Evolutionary conservation across 345 rosid genomes (phyloP).

Genomic region (Syzygium grande): DNA sequence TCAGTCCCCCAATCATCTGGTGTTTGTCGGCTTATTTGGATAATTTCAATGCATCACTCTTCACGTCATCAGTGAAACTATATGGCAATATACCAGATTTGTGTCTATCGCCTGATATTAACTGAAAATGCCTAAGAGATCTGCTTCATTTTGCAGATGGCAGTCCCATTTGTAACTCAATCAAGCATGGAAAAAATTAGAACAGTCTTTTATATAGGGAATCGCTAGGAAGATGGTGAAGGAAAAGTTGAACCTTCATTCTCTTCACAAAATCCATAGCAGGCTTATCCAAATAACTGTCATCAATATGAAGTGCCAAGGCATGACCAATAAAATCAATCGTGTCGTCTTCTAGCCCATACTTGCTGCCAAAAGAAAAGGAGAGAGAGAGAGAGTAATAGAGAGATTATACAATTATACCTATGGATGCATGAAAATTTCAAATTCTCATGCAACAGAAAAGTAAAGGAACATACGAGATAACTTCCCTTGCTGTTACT

Average conservation of each 20-base stretch:
- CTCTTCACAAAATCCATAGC: slow-evolving; percentile 75
- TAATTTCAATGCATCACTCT: not conserved
- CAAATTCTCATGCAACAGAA: not conserved
- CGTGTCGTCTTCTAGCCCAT: slow-evolving; percentile 88
- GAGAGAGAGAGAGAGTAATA: not conserved
- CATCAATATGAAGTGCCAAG: slow-evolving; percentile 71
- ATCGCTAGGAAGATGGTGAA: not conserved
- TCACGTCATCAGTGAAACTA: not conserved
- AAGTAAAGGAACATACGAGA: slow-evolving; percentile 38
- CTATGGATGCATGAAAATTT: not conserved
- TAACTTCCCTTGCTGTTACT: slow-evolving; percentile 77
- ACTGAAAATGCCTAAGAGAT: not conserved
- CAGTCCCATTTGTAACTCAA: not conserved
- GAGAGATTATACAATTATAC: not conserved
- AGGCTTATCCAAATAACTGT: slow-evolving; percentile 69
- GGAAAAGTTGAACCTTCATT: slow-evolving; percentile 46
- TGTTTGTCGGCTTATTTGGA: not conserved
- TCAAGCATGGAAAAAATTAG: not conserved
- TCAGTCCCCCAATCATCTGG: not conserved
- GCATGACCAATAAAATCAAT: slow-evolving; percentile 93
- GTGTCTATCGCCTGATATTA: not conserved
- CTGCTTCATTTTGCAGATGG: not conserved
- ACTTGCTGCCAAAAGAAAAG: slow-evolving; percentile 33
- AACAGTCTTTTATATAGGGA: not conserved
- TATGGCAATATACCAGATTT: not conserved